Evolutionary conservation across 2,329 filamentous ascomycete genomes (phyloP).

Genomic region (Chalaropsis thielavioides): DNA sequence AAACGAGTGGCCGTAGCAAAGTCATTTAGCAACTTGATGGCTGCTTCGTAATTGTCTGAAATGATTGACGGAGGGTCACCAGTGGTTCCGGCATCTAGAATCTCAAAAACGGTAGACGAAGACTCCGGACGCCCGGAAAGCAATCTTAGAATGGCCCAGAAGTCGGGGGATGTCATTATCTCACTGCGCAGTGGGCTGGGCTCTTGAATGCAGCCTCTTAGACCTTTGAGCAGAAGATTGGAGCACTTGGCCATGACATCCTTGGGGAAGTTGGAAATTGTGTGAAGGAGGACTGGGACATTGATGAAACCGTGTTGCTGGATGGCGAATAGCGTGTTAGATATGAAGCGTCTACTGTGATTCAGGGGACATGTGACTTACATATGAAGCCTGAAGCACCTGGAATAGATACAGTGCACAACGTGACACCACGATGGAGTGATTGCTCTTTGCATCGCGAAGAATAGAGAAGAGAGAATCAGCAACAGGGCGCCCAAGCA

Average conservation of each 20-base stretch:
- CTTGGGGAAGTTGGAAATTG: constrained; percentile 74
- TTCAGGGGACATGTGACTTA: constrained; percentile 32
- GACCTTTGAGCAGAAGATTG: constrained; percentile 59
- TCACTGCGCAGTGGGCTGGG: constrained; percentile 71
- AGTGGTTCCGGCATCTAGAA: constrained; percentile 64
- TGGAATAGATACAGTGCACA: constrained; percentile 76
- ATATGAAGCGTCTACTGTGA: neutral
- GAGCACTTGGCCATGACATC: constrained; percentile 63
- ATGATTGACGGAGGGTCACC: constrained; percentile 71
- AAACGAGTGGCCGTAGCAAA: constrained; percentile 54
- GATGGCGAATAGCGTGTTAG: constrained; percentile 21
- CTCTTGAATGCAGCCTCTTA: constrained; percentile 65
- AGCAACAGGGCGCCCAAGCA: constrained; percentile 65
- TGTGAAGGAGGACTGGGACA: constrained; percentile 79
- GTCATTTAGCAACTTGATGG: constrained; percentile 69
- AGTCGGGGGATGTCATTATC: constrained; percentile 91
- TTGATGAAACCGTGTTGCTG: constrained; percentile 84
- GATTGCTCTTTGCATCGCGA: constrained; percentile 62
- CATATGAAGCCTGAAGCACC: constrained; percentile 70
- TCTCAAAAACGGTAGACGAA: constrained; percentile 66
- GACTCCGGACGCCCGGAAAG: constrained; percentile 56
- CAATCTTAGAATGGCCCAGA: constrained; percentile 79
- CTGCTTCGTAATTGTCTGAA: constrained; percentile 88
- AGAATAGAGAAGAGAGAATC: constrained; percentile 69
- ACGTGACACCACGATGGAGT: constrained; percentile 70